phyloP scores from a whole-genome alignment of 2,329 filamentous ascomycete species.

The Arthrinium phaeospermum region DNA sequence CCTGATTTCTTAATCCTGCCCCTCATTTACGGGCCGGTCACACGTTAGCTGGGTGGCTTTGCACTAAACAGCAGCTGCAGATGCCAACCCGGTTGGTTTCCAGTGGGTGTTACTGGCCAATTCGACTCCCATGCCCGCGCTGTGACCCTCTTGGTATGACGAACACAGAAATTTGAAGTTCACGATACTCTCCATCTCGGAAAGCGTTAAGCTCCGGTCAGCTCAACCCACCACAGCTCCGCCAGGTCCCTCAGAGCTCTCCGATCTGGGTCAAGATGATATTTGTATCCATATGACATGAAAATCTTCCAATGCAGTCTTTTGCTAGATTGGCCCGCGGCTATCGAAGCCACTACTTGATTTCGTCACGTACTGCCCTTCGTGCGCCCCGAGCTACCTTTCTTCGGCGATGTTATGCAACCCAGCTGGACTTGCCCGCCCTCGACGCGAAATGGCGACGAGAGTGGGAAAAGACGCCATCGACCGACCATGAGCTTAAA shows the following conservation, averaged over 20 bases:
- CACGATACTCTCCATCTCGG: neutral
- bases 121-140: neutral
- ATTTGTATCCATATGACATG: neutral
- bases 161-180: neutral
- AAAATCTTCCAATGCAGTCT: slow-evolving; percentile 21
- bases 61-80: neutral
- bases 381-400: slow-evolving; percentile 5
- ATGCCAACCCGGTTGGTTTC: neutral
- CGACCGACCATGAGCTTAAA: slow-evolving; percentile 20
- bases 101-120: neutral
- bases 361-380: slow-evolving; percentile 11
- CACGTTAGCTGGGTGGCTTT: slow-evolving; percentile 3
- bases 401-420: slow-evolving; percentile 19
- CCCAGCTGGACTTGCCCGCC: slow-evolving; percentile 50
- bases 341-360: slow-evolving; percentile 12
- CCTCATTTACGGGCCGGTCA: neutral
- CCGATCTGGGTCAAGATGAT: neutral
- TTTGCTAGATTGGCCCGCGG: slow-evolving; percentile 19
- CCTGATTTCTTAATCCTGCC: neutral
- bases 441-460: slow-evolving; percentile 60
- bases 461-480: slow-evolving; percentile 43
- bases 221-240: neutral
- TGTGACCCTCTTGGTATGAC: slow-evolving; percentile 1
- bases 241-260: neutral
- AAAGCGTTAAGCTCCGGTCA: neutral